A percentile compares a stretch with the other conserved stretches of the same genome.
Evolutionary conservation across 805 yeast species (phyloP).

Genomic region (Tetrapisispora iriomotensis): DNA sequence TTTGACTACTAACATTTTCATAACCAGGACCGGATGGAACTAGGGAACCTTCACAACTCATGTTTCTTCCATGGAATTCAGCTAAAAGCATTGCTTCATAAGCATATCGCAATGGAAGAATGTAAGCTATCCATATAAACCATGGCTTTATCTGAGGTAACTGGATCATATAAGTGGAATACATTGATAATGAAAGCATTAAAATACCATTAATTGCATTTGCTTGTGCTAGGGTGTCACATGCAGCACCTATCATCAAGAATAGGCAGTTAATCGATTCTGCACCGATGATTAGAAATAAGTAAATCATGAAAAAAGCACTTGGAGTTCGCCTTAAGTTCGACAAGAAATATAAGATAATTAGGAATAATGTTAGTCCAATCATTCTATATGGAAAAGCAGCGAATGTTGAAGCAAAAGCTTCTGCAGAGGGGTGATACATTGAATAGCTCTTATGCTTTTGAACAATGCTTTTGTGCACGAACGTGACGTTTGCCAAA

Average conservation of each 20-base stretch:
- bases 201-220: conserved; percentile 47
- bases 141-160: conserved; percentile 51
- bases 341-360: conserved; percentile 51
- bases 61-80: conserved; percentile 20
- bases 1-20: conserved; percentile 28
- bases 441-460: conserved; percentile 67
- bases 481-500: conserved; percentile 40
- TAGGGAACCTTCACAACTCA: conserved; percentile 25
- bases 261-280: conserved; percentile 34
- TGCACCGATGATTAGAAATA: conserved; percentile 29
- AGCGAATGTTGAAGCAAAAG: conserved; percentile 50
- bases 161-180: conserved; percentile 56
- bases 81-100: conserved; percentile 43
- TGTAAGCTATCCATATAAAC: conserved; percentile 53
- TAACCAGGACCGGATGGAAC: conserved; percentile 54
- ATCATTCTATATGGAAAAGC: conserved; percentile 54
- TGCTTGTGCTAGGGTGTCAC: conserved; percentile 42
- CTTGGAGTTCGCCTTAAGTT: conserved; percentile 42
- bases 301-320: conserved; percentile 41
- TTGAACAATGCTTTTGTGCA: conserved; percentile 49
- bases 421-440: conserved; percentile 72
- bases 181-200: conserved; percentile 40
- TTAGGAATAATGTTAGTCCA: conserved; percentile 36
- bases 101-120: conserved; percentile 44
- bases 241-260: conserved; percentile 41